Conservation (phyloP, 2,329 filamentous ascomycete species). For the Trichoderma polysporum region DNA sequence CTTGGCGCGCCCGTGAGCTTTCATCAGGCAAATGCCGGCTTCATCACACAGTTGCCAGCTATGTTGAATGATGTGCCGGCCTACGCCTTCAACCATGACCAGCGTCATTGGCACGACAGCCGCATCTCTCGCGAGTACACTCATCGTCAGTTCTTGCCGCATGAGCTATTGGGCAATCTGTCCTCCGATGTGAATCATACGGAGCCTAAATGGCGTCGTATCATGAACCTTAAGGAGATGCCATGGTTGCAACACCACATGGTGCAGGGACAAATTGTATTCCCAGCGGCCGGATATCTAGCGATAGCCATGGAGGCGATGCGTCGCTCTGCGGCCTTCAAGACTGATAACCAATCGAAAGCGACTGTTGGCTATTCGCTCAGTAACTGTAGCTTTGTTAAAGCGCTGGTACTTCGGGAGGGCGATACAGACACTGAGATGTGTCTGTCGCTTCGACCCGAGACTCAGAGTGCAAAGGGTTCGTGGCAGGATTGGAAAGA, state of each 20-base stretch:
- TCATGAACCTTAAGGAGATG: slow-evolving; percentile 46
- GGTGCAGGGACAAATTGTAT: slow-evolving; percentile 50
- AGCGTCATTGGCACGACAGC: slow-evolving; percentile 30
- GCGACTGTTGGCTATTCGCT: slow-evolving; percentile 21
- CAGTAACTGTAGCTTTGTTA: slow-evolving; percentile 27
- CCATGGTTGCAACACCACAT: slow-evolving; percentile 58
- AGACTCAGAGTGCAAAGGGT: slow-evolving; percentile 24
- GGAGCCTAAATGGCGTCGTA: slow-evolving; percentile 46
- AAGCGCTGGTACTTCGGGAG: slow-evolving; percentile 26
- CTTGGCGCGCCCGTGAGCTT: slow-evolving; percentile 45
- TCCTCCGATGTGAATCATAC: slow-evolving; percentile 23
- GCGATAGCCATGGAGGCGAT: slow-evolving; percentile 44
- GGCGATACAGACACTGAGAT: slow-evolving; percentile 23
- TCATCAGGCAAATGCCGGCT: slow-evolving; percentile 13
- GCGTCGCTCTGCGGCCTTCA: no score
- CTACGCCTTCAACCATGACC: slow-evolving; percentile 36
- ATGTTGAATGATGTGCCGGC: slow-evolving; percentile 29
- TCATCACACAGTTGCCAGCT: slow-evolving; percentile 25
- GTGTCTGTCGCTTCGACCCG: slow-evolving; percentile 23
- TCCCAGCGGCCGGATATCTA: slow-evolving; percentile 46
- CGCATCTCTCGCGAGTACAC: slow-evolving; percentile 37
- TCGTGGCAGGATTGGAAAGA: slow-evolving; percentile 26
- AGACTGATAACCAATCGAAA: no score
- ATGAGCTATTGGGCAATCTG: slow-evolving; percentile 44
- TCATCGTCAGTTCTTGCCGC: slow-evolving; percentile 38